Evolutionary conservation across 2,329 filamentous ascomycete species (phyloP).

Genomic region (Apiospora rasikravindrae): DNA sequence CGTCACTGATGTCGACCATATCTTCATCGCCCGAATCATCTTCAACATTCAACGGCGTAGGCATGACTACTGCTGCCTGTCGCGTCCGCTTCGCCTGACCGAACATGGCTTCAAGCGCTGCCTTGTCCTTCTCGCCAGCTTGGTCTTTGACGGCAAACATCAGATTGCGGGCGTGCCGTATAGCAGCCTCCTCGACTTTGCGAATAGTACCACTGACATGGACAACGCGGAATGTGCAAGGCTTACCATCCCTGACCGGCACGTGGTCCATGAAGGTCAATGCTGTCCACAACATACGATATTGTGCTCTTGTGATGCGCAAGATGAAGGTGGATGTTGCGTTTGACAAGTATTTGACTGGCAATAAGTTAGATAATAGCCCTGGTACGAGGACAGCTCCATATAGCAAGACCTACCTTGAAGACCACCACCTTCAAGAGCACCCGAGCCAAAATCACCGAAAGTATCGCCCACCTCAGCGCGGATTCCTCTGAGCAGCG

Average conservation of each 20-base stretch:
- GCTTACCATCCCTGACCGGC: slow-evolving; percentile 62
- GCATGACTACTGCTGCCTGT: slow-evolving; percentile 22
- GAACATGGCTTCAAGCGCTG: slow-evolving; percentile 47
- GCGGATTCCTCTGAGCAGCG: slow-evolving; percentile 72
- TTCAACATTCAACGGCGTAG: slow-evolving; percentile 9
- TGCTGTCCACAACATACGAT: slow-evolving; percentile 87
- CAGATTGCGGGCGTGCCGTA: slow-evolving; percentile 74
- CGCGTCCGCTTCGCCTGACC: slow-evolving; percentile 32
- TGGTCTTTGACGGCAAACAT: slow-evolving; percentile 69
- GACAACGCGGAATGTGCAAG: slow-evolving; percentile 83
- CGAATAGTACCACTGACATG: slow-evolving; percentile 91
- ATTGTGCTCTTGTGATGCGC: slow-evolving; percentile 80
- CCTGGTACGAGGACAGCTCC: neutral
- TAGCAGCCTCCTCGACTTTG: slow-evolving; percentile 89
- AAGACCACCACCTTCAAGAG: slow-evolving; percentile 67
- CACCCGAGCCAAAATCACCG: slow-evolving; percentile 87
- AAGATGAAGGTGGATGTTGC: slow-evolving; percentile 96
- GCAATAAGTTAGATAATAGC: slow-evolving; percentile 30
- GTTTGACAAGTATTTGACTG: slow-evolving; percentile 90
- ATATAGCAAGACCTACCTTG: slow-evolving; percentile 57
- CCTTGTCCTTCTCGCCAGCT: slow-evolving; percentile 30
- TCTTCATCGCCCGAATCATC: slow-evolving; percentile 52
- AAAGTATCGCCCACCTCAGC: slow-evolving; percentile 75
- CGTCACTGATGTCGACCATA: slow-evolving; percentile 37
- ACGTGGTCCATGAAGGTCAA: slow-evolving; percentile 79